Evolutionary conservation across 2,329 filamentous ascomycete genomes (phyloP).

Genomic region (Colletotrichum liriopes): DNA sequence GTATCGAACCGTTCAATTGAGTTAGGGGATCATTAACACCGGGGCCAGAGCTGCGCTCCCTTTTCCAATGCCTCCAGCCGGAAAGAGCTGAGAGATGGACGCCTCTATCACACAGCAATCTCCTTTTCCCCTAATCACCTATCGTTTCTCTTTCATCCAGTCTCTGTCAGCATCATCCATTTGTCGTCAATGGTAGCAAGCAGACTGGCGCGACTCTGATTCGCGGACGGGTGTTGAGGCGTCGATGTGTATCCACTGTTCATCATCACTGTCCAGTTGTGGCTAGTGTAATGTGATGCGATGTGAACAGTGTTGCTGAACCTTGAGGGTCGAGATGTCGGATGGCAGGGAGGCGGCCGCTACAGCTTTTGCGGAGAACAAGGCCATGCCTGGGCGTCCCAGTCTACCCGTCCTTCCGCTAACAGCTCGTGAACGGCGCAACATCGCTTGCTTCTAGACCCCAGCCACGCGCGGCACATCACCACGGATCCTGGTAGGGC

Average conservation of each 20-base stretch:
- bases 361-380: constrained; percentile 38
- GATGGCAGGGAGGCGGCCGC: constrained; percentile 38
- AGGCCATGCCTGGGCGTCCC: constrained; percentile 29
- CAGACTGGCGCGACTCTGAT: constrained; percentile 22
- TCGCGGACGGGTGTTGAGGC: constrained; percentile 34
- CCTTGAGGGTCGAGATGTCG: constrained; percentile 40
- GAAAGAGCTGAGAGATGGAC: constrained; percentile 4
- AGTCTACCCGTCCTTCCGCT: constrained; percentile 40
- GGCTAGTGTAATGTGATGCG: constrained; percentile 43
- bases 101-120: constrained; percentile 33
- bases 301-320: constrained; percentile 41
- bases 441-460: constrained; percentile 39
- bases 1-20: constrained; percentile 28
- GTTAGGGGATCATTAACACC: not conserved
- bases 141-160: not conserved
- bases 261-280: constrained; percentile 36
- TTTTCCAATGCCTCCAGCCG: constrained; percentile 12
- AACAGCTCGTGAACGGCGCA: constrained; percentile 35
- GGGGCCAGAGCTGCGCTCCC: not conserved
- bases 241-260: constrained; percentile 36
- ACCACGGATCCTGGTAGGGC: constrained; percentile 29
- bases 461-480: constrained; percentile 39
- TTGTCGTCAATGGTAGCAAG: constrained; percentile 15
- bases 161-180: constrained; percentile 15
- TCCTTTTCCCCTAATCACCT: constrained; percentile 24